Percentiles rank a stretch among this genome's conserved stretches.
These are phyloP conservation scores for Ilex paraguariensis DNA, from an alignment of 305 asterid genomes.

Conservation along the genomic window DNA sequence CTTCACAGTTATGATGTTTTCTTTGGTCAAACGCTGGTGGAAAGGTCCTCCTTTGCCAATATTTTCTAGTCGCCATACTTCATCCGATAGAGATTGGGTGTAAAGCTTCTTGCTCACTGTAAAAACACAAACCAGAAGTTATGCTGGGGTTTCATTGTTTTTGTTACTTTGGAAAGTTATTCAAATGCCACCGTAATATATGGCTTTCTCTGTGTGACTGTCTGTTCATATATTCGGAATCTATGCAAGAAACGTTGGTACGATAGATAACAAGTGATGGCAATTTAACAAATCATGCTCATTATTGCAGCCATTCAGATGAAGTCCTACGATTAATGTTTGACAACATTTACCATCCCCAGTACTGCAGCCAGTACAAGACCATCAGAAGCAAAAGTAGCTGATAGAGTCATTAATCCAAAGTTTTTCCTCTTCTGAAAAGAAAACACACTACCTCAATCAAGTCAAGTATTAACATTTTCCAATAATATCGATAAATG, in stretches of 20 bases:
- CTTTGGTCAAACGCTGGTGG: constrained; percentile 12
- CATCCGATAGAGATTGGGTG: constrained; percentile 37
- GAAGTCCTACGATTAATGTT: no score
- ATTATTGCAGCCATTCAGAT: no score
- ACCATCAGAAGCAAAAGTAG: no score
- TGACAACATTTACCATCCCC: no score
- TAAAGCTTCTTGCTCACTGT: constrained; percentile 38
- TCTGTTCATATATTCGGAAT: background rate
- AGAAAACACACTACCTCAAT: no score
- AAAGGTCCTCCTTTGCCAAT: constrained; percentile 33
- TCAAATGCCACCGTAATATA: no score
- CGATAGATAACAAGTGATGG: background rate
- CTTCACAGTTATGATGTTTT: constrained; percentile 21
- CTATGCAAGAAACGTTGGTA: background rate
- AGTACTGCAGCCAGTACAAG: no score
- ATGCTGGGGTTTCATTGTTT: background rate
- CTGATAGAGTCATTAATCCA: no score
- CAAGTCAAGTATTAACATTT: no score
- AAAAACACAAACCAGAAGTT: constrained; percentile 9
- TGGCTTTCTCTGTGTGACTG: no score
- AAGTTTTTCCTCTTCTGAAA: no score
- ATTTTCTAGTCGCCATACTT: constrained; percentile 32
- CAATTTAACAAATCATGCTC: background rate
- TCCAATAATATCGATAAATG: no score
- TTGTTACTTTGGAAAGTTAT: background rate